These are phyloP conservation scores for Pseudozyma pruni DNA, from an alignment of 1,284 basidiomycete genomes.

Conservation along the genomic window DNA sequence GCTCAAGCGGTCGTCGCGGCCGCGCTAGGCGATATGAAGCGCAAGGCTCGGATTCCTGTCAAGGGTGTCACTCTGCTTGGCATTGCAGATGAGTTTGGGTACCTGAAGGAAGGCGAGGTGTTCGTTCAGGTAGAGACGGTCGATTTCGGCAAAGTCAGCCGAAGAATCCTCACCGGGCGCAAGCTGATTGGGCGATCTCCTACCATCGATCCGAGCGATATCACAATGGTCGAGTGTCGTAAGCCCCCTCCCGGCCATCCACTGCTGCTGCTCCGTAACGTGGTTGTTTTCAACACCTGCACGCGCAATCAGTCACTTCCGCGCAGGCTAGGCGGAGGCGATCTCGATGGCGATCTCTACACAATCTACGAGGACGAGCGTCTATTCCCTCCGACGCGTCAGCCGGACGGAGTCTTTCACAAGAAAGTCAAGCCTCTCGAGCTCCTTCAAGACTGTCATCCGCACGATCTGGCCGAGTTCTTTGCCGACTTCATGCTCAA, in stretches of 20 bases:
- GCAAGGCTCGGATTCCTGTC: slow-evolving; percentile 37
- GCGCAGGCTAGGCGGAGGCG: slow-evolving; percentile 37
- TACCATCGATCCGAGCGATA: slow-evolving; percentile 44
- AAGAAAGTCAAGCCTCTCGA: slow-evolving; percentile 72
- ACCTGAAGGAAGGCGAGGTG: slow-evolving; percentile 39
- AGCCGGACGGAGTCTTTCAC: slow-evolving; percentile 8
- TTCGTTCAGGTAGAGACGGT: slow-evolving; percentile 35
- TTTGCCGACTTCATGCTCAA: slow-evolving; percentile 75
- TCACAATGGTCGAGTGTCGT: slow-evolving; percentile 34
- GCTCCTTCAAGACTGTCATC: slow-evolving; percentile 72
- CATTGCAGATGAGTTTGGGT: slow-evolving; percentile 44
- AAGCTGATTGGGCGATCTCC: slow-evolving; percentile 49
- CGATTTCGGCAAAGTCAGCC: slow-evolving; percentile 6
- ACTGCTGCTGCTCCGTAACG: slow-evolving; percentile 43
- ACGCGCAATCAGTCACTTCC: slow-evolving; percentile 26
- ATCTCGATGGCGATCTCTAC: slow-evolving; percentile 59
- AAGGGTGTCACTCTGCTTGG: slow-evolving; percentile 34
- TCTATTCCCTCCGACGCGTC: slow-evolving; percentile 72
- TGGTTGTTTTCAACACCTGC: slow-evolving; percentile 44
- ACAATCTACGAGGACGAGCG: slow-evolving; percentile 70
- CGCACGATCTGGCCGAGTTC: slow-evolving; percentile 78
- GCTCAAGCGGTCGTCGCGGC: slow-evolving; percentile 23
- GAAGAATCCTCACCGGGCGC: slow-evolving; percentile 25
- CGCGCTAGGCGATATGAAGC: slow-evolving; percentile 45
- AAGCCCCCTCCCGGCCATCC: slow-evolving; percentile 39